A percentile compares a stretch with the other conserved stretches of the same genome.
Evolutionary conservation across 139 green algal species (phyloP).

Genomic region (Chlamydomonas urium): DNA sequence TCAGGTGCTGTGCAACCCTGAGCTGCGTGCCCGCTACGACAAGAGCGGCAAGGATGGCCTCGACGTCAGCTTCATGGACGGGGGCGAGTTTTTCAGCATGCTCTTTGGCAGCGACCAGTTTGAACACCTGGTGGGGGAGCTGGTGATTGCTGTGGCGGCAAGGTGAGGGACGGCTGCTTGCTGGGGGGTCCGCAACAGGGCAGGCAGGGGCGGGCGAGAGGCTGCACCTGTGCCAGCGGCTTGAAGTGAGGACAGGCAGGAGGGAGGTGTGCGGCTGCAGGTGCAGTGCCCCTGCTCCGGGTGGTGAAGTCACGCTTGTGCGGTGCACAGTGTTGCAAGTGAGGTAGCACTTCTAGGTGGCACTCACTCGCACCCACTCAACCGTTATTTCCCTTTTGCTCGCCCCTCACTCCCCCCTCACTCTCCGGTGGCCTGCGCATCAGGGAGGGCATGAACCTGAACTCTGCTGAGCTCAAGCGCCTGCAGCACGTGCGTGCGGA

Average conservation of each 20-base stretch:
- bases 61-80: conserved; percentile 79
- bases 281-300: no score
- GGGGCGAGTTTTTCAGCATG: conserved; percentile 73
- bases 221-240: neutral
- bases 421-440: no score
- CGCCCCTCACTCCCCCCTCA: no score
- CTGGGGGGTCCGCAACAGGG: neutral
- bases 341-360: no score
- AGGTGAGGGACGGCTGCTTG: conserved; percentile 16
- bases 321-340: no score
- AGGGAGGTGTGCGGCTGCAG: neutral
- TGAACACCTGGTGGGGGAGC: conserved; percentile 74
- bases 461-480: conserved; percentile 30
- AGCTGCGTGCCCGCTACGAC: conserved; percentile 75
- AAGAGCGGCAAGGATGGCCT: conserved; percentile 63
- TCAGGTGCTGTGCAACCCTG: conserved; percentile 74
- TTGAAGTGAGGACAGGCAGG: conserved; percentile 5
- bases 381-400: no score
- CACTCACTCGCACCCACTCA: no score
- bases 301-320: no score
- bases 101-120: conserved; percentile 84
- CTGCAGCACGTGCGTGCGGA: conserved; percentile 47
- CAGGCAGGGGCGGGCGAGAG: neutral
- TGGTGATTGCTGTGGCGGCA: conserved; percentile 64
- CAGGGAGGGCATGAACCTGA: no score